Base-by-base conservation (phyloP, 2,329 filamentous ascomycete species). In the Penicillium brevicompactum region DNA sequence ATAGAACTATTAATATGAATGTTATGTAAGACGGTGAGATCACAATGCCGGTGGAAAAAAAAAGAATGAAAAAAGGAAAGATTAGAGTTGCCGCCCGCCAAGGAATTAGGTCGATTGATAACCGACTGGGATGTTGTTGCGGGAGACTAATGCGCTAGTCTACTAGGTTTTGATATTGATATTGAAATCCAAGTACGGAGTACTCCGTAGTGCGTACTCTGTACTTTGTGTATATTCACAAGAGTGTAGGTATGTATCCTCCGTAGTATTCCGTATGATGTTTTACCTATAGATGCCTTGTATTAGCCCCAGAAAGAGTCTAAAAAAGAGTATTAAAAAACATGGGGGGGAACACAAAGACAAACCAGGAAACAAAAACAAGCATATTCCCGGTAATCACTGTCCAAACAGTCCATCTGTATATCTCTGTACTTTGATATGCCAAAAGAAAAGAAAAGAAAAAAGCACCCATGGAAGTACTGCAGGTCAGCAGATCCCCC, bases 11-110 rank as follows among this genome's bases (percentile, higher is more conserved):
- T 43, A 8, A 37, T 14, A 34, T 27, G 18, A 27, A 27, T 37
- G 34, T 37, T 37, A 37, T 37, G 34, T 37, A 37, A 37, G 34
- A 37, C 34, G 34, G 34, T 37, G 34, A 37, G 34, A n/a, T 7
- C 34, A 34, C 9, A 34, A 27, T 22, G 14, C n/a, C 42, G 22
- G 27, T 21, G 11, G 21, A 42, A 10, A 27, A 27, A 27, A 27
- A 27, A 6, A 27, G 24, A 27, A 27, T 27, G 21, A 5, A 9
- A 48, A 51, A 40, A 21, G 18, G 30, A 52, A 48, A 46, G 34
- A 53, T 51, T 59, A 62, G 57, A 51, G 49, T 62, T 61, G 60
- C 53, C 58, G 56, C 59, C 58, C 21, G 51, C 52, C 52, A 54
- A 54, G 52, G 43, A 5, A 11, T 32, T 34, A 18, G 45, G 22